These are phyloP conservation scores for Nemania abortiva DNA, from an alignment of 2,329 filamentous ascomycete species.

Conservation along the genomic window DNA sequence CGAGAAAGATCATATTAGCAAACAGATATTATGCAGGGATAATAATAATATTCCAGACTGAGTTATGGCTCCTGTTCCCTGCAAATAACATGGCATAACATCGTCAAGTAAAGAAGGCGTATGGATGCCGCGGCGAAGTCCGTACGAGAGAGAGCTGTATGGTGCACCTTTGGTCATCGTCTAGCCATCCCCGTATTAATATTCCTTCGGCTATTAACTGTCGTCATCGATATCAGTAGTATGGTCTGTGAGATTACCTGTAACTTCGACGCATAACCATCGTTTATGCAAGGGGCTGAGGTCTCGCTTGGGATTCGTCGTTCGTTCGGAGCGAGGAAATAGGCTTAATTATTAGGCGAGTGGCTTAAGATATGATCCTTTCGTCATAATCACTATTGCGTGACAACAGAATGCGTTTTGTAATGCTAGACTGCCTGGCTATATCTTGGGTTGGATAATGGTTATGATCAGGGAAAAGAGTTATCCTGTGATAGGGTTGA, in stretches of 20 bases:
- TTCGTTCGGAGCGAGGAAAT: constrained; percentile 15
- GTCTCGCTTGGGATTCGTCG: not conserved
- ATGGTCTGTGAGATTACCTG: constrained; percentile 18
- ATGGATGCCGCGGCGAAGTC: not conserved
- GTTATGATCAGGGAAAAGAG: not conserved
- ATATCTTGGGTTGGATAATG: constrained; percentile 11
- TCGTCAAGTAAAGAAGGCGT: not conserved
- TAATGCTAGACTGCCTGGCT: constrained; percentile 12
- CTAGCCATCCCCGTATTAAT: not conserved
- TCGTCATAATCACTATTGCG: constrained; percentile 5
- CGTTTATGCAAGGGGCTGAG: constrained; percentile 20
- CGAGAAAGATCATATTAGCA: not conserved
- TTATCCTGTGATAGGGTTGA: constrained; percentile 7
- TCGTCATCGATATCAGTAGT: constrained; percentile 15
- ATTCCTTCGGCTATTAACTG: not conserved
- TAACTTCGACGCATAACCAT: constrained; percentile 24
- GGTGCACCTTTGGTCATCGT: not conserved
- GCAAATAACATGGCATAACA: not conserved
- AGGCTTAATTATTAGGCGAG: constrained; percentile 7
- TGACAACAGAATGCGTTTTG: not conserved
- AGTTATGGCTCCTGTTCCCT: not conserved
- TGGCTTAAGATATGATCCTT: not conserved
- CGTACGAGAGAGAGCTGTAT: not conserved
- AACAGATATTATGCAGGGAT: not conserved
- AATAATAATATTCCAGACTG: not conserved